Evolutionary conservation across 768 basidiomycete species (phyloP).

Genomic region (Xanthoconium purpureum): DNA sequence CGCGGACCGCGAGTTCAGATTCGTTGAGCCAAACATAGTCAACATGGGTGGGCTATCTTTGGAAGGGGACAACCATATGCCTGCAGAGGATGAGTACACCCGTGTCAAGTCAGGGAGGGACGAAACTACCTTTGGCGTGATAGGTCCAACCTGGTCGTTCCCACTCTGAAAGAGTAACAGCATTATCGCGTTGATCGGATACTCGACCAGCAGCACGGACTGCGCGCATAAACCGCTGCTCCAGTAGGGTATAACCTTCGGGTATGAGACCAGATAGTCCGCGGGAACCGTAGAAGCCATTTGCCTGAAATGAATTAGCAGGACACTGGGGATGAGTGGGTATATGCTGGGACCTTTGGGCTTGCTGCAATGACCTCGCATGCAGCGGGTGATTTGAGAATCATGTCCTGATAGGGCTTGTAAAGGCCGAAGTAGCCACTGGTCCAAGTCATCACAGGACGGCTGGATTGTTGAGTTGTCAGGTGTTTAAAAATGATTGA

Average conservation of each 20-base stretch:
- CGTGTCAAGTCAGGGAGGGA: not conserved
- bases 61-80: constrained; percentile 78
- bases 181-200: constrained; percentile 31
- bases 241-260: constrained; percentile 88
- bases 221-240: constrained; percentile 77
- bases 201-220: constrained; percentile 45
- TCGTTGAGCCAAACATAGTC: constrained; percentile 92
- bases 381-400: constrained; percentile 56
- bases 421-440: constrained; percentile 95
- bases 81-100: constrained; percentile 36
- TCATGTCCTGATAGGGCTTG: constrained; percentile 68
- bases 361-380: constrained; percentile 81
- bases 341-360: constrained; percentile 60
- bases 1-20: constrained; percentile 88
- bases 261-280: constrained; percentile 93
- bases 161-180: constrained; percentile 85
- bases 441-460: constrained; percentile 73
- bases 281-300: constrained; percentile 88
- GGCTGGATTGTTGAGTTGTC: constrained; percentile 11
- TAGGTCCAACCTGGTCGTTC: constrained; percentile 90
- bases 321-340: not conserved
- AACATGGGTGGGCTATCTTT: constrained; percentile 52
- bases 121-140: constrained; percentile 84
- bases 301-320: constrained; percentile 57
- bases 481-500: constrained; percentile 56